phyloP scores from a whole-genome alignment of 2,329 filamentous ascomycete genomes.

The Mariannaea elegans region DNA sequence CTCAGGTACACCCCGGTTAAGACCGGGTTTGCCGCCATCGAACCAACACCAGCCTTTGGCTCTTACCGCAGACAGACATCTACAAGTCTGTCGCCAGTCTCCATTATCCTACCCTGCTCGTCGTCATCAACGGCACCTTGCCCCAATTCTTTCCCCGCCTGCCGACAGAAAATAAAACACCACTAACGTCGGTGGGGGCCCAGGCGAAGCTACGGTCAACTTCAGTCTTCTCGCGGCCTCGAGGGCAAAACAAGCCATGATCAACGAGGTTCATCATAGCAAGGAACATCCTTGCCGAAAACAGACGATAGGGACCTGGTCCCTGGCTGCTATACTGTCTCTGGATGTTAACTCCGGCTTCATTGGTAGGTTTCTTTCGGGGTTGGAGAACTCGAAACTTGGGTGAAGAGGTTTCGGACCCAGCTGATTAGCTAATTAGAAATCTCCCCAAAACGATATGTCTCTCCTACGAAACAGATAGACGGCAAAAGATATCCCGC shows the following conservation, averaged over 20 bases:
- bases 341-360: not conserved
- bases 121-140: constrained; percentile 10
- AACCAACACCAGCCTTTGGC: not conserved
- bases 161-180: not conserved
- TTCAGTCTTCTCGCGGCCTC: too few species aligned
- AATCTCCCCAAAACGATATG: too few species aligned
- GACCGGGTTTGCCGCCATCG: constrained; percentile 6
- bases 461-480: too few species aligned
- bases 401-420: too few species aligned
- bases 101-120: constrained; percentile 9
- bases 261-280: not conserved
- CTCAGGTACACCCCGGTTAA: too few species aligned
- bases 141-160: constrained; percentile 6
- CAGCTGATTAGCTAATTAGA: too few species aligned
- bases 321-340: not conserved
- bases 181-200: too few species aligned
- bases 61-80: not conserved
- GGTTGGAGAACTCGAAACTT: too few species aligned
- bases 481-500: too few species aligned
- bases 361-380: too few species aligned
- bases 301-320: not conserved
- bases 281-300: not conserved
- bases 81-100: not conserved
- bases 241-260: too few species aligned
- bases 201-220: too few species aligned